A percentile compares a stretch with the other conserved stretches of the same genome.
These are phyloP conservation scores for Marasmius sp. DNA, from an alignment of 1,284 basidiomycete species.

Conservation along the genomic window DNA sequence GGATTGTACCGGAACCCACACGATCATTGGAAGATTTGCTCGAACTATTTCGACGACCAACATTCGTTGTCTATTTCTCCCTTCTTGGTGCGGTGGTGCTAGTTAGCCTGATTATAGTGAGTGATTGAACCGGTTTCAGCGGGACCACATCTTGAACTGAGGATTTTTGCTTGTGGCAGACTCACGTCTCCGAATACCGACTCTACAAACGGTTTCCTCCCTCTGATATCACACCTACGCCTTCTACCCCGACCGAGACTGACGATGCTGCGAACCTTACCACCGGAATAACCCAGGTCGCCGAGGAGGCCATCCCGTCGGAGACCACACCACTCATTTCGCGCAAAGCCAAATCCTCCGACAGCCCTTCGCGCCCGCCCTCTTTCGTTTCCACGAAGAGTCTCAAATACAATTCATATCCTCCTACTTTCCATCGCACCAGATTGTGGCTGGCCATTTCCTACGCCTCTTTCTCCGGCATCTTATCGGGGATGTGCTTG, in stretches of 20 bases:
- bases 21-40: constrained; percentile 88
- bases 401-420: constrained; percentile 17
- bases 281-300: constrained; percentile 30
- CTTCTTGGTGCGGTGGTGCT: constrained; percentile 67
- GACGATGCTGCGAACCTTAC: constrained; percentile 36
- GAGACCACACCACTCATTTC: constrained; percentile 62
- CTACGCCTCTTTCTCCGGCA: constrained; percentile 88
- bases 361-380: constrained; percentile 23
- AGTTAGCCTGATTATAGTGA: constrained; percentile 62
- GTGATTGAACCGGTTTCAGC: constrained; percentile 27
- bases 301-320: constrained; percentile 35
- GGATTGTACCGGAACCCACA: constrained; percentile 90
- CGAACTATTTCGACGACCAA: constrained; percentile 71
- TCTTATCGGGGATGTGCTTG: constrained; percentile 92
- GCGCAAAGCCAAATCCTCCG: constrained; percentile 39
- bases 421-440: constrained; percentile 41
- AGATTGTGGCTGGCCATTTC: constrained; percentile 79
- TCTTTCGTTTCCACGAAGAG: constrained; percentile 23
- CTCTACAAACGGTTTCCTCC: constrained; percentile 21
- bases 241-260: constrained; percentile 30
- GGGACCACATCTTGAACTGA: neutral
- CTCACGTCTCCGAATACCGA: constrained; percentile 57
- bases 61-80: constrained; percentile 84
- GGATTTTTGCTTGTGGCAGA: constrained; percentile 33
- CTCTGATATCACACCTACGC: constrained; percentile 31